A percentile compares a stretch with the other conserved stretches of the same genome.
Evolutionary conservation across 345 rosid species (phyloP).

Genomic region (Fremontodendron californicum): DNA sequence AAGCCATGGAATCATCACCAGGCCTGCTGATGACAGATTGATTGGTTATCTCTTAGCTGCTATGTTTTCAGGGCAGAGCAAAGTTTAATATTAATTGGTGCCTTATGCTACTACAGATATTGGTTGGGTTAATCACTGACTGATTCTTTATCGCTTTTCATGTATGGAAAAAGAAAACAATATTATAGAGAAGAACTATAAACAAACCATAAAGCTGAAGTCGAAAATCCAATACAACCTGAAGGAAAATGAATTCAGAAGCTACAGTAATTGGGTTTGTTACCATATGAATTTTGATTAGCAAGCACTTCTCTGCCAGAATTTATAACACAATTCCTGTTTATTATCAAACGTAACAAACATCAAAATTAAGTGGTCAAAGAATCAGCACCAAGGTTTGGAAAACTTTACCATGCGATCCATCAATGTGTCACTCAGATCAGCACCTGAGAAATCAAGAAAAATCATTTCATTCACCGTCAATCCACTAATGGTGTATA

Average conservation of each 20-base stretch:
- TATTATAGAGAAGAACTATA: not conserved
- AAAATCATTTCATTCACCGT: not conserved
- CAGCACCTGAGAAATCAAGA: slow-evolving; percentile 58
- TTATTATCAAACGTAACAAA: not conserved
- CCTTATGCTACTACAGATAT: not conserved
- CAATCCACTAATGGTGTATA: too few relatives aligned
- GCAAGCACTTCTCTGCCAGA: not conserved
- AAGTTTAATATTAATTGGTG: not conserved
- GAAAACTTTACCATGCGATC: slow-evolving; percentile 76
- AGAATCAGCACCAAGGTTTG: not conserved
- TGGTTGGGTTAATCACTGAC: not conserved
- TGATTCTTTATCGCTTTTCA: not conserved
- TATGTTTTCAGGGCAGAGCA: not conserved
- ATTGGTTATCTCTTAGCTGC: not conserved
- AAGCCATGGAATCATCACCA: not conserved
- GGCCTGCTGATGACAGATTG: not conserved
- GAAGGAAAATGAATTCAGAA: not conserved
- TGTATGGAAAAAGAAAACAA: not conserved
- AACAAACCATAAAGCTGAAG: not conserved
- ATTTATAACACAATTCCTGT: not conserved
- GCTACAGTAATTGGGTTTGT: not conserved
- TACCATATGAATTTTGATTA: too few relatives aligned
- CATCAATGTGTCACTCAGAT: slow-evolving; percentile 96
- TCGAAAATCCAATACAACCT: not conserved
- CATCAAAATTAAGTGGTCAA: not conserved